phyloP scores from a whole-genome alignment of 2,329 filamentous ascomycete species.

The Calonectria ilicicola region DNA sequence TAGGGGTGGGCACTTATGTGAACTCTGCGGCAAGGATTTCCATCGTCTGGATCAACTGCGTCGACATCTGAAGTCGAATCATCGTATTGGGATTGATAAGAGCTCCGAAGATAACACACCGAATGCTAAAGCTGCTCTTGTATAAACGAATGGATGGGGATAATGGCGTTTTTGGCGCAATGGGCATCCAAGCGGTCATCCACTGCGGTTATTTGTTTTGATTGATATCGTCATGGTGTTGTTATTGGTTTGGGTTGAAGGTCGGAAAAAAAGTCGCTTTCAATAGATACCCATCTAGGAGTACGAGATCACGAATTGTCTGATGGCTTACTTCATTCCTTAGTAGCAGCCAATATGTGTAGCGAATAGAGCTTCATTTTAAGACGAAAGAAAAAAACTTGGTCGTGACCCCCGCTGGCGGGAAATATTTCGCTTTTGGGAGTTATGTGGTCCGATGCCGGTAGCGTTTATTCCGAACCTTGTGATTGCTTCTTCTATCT shows the following conservation, averaged over 20 bases:
- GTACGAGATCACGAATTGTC: background rate
- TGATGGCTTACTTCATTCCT: background rate
- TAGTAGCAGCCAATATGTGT: background rate
- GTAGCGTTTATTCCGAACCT: background rate
- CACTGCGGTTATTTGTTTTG: background rate
- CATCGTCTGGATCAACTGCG: constrained; percentile 71
- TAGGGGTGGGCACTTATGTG: constrained; percentile 64
- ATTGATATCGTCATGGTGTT: background rate
- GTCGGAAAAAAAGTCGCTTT: background rate
- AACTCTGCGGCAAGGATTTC: constrained; percentile 68
- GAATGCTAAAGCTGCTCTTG: background rate
- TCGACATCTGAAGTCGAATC: constrained; percentile 60
- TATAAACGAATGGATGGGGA: background rate
- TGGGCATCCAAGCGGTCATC: background rate
- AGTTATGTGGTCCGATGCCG: background rate
- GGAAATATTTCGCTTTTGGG: constrained; percentile 1
- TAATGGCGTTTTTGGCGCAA: background rate
- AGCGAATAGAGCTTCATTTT: background rate
- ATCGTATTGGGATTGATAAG: constrained; percentile 28
- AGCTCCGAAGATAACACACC: background rate
- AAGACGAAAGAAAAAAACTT: background rate
- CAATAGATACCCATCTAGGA: constrained; percentile 4
- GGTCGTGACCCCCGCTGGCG: background rate
- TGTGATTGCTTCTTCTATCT: background rate
- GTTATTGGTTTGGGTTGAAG: background rate